Evolutionary conservation across 2,329 filamentous ascomycete species (phyloP).

Genomic region (Apiospora kogelbergensis): DNA sequence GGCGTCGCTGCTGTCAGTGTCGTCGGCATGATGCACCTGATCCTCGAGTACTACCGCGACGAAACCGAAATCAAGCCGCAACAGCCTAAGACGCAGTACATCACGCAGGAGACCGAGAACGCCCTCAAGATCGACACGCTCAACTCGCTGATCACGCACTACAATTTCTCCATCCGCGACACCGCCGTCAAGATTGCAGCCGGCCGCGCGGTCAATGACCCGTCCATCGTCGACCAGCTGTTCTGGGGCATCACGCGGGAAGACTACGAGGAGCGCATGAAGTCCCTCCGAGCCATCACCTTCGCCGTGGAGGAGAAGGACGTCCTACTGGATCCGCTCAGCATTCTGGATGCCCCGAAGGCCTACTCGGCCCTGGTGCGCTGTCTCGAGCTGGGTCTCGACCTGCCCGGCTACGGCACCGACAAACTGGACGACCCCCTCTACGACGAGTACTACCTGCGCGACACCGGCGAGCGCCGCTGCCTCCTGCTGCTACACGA

Average conservation of each 20-base stretch:
- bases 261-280: slow-evolving; percentile 60
- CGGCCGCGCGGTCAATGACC: slow-evolving; percentile 60
- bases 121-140: slow-evolving; percentile 66
- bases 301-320: slow-evolving; percentile 51
- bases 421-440: slow-evolving; percentile 53
- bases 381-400: slow-evolving; percentile 56
- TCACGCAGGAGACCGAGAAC: slow-evolving; percentile 75
- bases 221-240: slow-evolving; percentile 47
- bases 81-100: slow-evolving; percentile 69
- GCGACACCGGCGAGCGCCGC: slow-evolving; percentile 61
- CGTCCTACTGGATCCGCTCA: slow-evolving; percentile 38
- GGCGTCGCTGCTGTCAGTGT: slow-evolving; percentile 60
- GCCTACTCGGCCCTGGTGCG: slow-evolving; percentile 59
- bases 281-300: slow-evolving; percentile 55
- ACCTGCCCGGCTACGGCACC: slow-evolving; percentile 42
- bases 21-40: slow-evolving; percentile 54
- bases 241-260: slow-evolving; percentile 58
- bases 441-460: slow-evolving; percentile 63
- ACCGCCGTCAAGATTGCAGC: slow-evolving; percentile 62
- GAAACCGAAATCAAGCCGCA: slow-evolving; percentile 65
- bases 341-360: slow-evolving; percentile 48
- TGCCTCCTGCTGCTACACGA: slow-evolving; percentile 58
- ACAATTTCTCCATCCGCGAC: slow-evolving; percentile 71
- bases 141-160: slow-evolving; percentile 65
- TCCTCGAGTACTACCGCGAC: slow-evolving; percentile 60